Base-by-base conservation (phyloP, 129 eudicot species). In the Artemisia tridentata region DNA sequence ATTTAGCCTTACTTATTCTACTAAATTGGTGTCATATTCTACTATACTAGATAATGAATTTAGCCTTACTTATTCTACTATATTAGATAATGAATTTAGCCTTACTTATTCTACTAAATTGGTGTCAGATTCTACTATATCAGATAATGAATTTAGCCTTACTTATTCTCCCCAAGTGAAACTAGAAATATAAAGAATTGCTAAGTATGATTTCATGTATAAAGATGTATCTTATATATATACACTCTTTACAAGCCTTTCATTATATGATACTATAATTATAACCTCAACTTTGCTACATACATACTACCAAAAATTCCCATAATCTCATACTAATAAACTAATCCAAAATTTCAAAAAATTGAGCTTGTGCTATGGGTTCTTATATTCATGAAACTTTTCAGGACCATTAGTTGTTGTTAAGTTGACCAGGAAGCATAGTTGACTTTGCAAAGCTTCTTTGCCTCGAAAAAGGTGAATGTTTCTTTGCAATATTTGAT, bases 401-500 rank as follows among this genome's bases (percentile, higher is more conserved):
- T 16, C 21, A 59, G 47, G 45, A 62, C 65, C 41, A 69, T 13
- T 41, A 62, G 56, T 51, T 48, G 74, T 67, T 77, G 80, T 77
- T 53, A 41, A 70, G 76, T 54, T 62, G 72, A 77, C 73, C 80
- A 57, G 5, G 45, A 62, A 73, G 34, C 31, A 75, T 15, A 34
- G 48, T 48, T 68, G 68, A 70, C 65, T 63, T 63, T 16, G 72
- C 58, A 53, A 77, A 70, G 63, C 76, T 77, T 77, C 76, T 70
- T 46, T 70, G 81, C 66, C 76, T 77, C 21, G 70, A 11, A 77
- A 70, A 70, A 52, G 72, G 58, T 52, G 81, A 63, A 70, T 11
- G 11, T 75, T 77, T 86, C 85, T 90, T 90, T 25, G 81, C 78
- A 53, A 84, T 89, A 8, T 18, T 48, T 67, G 88, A 62, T 70